phyloP scores from a whole-genome alignment of 345 rosid species.

The Cardamine resedifolia region DNA sequence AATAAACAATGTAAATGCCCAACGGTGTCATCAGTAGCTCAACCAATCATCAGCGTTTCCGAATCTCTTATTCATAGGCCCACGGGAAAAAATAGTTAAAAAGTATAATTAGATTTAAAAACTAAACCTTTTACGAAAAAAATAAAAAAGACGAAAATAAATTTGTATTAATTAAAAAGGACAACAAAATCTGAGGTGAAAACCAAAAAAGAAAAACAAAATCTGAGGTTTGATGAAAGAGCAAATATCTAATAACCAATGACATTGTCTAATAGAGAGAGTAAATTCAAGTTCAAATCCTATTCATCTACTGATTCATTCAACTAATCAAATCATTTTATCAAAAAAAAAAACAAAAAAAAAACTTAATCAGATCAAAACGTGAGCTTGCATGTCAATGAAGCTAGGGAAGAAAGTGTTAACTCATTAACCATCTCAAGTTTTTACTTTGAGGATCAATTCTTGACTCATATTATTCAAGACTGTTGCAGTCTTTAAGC shows the following conservation, averaged over 20 bases:
- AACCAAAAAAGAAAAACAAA: background rate
- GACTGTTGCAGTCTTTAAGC: background rate
- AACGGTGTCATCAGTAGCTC: no score
- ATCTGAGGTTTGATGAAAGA: background rate
- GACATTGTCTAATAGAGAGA: background rate
- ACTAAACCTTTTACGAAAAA: no score
- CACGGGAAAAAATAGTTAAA: no score
- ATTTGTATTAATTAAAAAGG: no score
- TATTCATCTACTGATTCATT: background rate
- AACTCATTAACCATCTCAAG: background rate
- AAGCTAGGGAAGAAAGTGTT: background rate
- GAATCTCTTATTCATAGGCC: no score
- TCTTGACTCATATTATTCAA: background rate
- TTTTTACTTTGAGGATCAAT: background rate
- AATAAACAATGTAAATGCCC: no score
- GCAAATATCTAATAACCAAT: background rate
- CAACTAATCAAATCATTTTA: background rate
- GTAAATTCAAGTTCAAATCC: background rate
- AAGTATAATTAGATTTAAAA: no score
- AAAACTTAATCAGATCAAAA: no score
- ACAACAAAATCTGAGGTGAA: no score
- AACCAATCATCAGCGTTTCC: no score
- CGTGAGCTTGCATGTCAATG: background rate
- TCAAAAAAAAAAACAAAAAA: no score
- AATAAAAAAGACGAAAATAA: no score